These are phyloP conservation scores for Pinus albicaulis DNA, from an alignment of 75 land plant species.

Conservation along the genomic window DNA sequence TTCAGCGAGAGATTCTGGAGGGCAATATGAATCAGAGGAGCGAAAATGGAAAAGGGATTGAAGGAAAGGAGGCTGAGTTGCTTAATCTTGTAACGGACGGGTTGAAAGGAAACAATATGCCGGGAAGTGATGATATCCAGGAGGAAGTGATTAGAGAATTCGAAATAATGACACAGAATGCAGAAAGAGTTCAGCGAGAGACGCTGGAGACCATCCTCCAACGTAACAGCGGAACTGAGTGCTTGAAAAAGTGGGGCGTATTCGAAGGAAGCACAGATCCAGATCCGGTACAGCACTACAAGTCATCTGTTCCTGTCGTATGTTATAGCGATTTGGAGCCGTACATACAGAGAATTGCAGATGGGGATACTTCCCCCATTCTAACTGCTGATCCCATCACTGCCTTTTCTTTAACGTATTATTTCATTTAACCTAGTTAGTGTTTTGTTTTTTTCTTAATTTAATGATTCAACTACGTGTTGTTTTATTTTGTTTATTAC, in stretches of 20 bases:
- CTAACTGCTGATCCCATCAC: conserved; percentile 46
- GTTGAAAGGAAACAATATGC: background rate
- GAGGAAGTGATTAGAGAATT: conserved; percentile 28
- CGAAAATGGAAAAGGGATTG: no score
- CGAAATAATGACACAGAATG: conserved; percentile 33
- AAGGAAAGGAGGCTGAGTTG: background rate
- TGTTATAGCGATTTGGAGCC: conserved; percentile 47
- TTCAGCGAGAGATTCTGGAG: conserved; percentile 35
- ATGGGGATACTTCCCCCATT: conserved; percentile 51
- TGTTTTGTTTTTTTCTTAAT: background rate
- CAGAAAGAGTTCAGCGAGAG: conserved; percentile 26
- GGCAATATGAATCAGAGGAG: no score
- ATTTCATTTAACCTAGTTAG: background rate
- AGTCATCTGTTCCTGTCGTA: conserved; percentile 39
- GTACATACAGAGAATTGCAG: conserved; percentile 50
- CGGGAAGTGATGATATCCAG: background rate
- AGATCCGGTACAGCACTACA: conserved; percentile 28
- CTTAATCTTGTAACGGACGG: background rate
- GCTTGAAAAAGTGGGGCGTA: conserved; percentile 29
- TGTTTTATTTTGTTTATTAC: no score
- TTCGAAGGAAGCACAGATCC: conserved; percentile 18
- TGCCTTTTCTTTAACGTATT: conserved; percentile 44
- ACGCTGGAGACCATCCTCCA: conserved; percentile 41
- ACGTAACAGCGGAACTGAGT: conserved; percentile 40
- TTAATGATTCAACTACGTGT: no score